phyloP scores from a whole-genome alignment of 129 eudicot genomes.

The Oenanthe sinensis region DNA sequence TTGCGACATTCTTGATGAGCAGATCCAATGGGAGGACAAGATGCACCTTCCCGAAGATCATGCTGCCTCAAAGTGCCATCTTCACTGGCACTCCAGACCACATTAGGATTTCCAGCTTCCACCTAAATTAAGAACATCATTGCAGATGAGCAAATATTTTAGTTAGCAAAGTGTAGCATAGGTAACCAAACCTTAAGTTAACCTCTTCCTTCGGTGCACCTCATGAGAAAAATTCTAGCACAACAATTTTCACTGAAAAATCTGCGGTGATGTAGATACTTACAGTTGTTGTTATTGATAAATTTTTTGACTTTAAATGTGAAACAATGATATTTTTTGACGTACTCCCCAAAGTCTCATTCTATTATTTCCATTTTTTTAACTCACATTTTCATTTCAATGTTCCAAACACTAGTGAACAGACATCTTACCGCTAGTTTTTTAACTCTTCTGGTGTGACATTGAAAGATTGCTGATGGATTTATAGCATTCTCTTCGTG shows the following conservation, averaged over 20 bases:
- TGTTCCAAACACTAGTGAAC: conserved; percentile 1
- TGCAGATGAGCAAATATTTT: background rate
- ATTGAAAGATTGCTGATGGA: conserved; percentile 68
- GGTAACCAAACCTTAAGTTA: background rate
- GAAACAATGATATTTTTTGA: background rate
- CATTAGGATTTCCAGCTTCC: conserved; percentile 87
- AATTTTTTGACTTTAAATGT: background rate
- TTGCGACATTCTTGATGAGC: conserved; percentile 80
- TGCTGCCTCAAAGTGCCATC: conserved; percentile 97
- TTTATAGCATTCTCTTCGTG: conserved; percentile 36
- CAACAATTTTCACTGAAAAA: background rate
- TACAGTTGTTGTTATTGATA: background rate
- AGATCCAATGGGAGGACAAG: conserved; percentile 83
- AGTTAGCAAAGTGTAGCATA: background rate
- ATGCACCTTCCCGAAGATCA: conserved; percentile 83
- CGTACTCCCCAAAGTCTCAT: background rate
- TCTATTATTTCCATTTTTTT: background rate
- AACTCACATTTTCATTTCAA: background rate
- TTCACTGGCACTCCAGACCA: conserved; percentile 99
- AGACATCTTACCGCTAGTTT: conserved; percentile 70
- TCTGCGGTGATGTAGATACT: background rate
- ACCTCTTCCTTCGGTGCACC: background rate
- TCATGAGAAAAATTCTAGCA: background rate
- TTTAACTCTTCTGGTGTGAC: conserved; percentile 93
- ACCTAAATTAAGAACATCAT: conserved; percentile 40